Percentiles rank a stretch among this genome's conserved stretches.
phyloP scores from a whole-genome alignment of 176 grass and related monocot genomes.

The Carex littledalei region DNA sequence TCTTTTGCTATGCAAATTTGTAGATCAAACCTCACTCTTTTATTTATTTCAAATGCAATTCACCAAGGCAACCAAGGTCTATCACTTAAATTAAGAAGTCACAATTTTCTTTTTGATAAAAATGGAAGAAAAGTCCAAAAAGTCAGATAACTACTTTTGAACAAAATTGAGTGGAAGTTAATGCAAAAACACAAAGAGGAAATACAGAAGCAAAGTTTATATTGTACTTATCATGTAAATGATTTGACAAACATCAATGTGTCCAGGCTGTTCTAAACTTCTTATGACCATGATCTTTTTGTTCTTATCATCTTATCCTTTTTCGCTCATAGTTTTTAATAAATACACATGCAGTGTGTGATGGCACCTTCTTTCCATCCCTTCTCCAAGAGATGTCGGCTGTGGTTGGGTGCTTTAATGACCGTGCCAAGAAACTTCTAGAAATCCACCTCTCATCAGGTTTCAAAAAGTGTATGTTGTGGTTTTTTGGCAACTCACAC shows the following conservation, averaged over 20 bases:
- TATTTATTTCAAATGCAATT: not conserved
- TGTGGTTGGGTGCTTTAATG: conserved; percentile 82
- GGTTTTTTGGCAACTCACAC: conserved; percentile 38
- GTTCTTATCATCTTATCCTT: not conserved
- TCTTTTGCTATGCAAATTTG: not conserved
- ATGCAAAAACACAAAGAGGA: not conserved
- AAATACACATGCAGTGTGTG: conserved; percentile 57
- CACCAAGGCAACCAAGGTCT: not conserved
- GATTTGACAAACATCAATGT: not conserved
- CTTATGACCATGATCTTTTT: not conserved
- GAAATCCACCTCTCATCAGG: conserved; percentile 65
- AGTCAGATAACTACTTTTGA: not conserved
- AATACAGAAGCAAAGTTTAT: not conserved
- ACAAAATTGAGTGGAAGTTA: not conserved
- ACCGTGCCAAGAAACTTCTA: conserved; percentile 68
- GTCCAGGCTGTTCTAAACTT: not conserved
- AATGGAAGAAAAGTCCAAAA: not conserved
- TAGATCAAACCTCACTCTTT: not conserved
- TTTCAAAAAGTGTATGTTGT: conserved; percentile 55
- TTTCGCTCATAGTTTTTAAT: not conserved
- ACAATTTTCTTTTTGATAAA: not conserved
- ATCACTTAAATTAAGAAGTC: not conserved
- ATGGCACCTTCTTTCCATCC: conserved; percentile 79
- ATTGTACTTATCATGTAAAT: not conserved
- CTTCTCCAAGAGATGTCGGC: conserved; percentile 70